Evolutionary conservation across 768 basidiomycete genomes (phyloP), one percentile per base, ranked within the genome.

Genomic region (Tulasnella sp.): DNA sequence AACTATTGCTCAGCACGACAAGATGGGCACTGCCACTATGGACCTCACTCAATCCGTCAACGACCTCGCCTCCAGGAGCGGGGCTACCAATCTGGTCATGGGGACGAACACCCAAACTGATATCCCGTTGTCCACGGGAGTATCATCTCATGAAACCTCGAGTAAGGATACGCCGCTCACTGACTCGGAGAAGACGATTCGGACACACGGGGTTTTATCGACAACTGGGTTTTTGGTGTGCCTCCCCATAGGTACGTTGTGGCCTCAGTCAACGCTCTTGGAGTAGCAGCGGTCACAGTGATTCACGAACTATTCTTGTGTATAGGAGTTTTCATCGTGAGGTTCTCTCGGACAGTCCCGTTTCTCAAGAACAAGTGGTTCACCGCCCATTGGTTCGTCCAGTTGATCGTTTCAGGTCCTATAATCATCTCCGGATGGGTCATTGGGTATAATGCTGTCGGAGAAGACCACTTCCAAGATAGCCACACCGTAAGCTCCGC

Each of bases 221-320:
- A 82, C 87, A 0, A 83, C 85, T 37, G 90, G 89, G 2, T 90
- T 90, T 81, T 83, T 91, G 71, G 83, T 90, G 72, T 80, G 91
- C n/a, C 85, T 92, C 10, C 91, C 90, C 5, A 78, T 88, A 40
- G 90, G 91, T 73, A 16, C 15, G 72, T 78, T 6, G 4, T 2
- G 7, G 61, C 35, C 11, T 23, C 13, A 18, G 32, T 35, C 37
- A 13, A 70, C 2, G 18, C 2, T 42, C 18, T 35, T 9, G 0
- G 15, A 10, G 55, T 13, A 74, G 74, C 74, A 0, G 2, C 0
- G 7, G 55, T 29, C 4, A 10, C 11, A 16, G 3, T 67, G 16
- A 10, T 0, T 42, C 18, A 29, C 37, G 32, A 77, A 35, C 40
- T 20, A 11, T 10, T 16, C 77, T 39, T 9, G 7, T 51, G 2